A percentile compares a stretch with the other conserved stretches of the same genome.
These are phyloP conservation scores for Dactylorhiza incarnata DNA, from an alignment of 106 monocot genomes.

Conservation along the genomic window DNA sequence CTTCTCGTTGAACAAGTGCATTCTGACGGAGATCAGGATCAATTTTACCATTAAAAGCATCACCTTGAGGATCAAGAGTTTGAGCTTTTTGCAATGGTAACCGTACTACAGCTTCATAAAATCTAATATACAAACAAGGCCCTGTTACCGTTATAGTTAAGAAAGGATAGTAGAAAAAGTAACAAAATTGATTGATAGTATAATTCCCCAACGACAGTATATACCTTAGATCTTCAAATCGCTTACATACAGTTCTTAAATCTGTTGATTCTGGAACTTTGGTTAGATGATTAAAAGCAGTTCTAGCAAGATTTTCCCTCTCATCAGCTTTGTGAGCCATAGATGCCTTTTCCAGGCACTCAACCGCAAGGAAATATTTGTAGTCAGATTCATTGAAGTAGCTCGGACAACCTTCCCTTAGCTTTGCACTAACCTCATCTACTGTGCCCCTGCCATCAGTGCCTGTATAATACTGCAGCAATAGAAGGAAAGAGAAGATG, in stretches of 20 bases:
- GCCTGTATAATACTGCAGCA: conserved; percentile 79
- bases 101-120: conserved; percentile 94
- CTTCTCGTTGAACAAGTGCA: conserved; percentile 40
- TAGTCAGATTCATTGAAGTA: conserved; percentile 89
- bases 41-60: conserved; percentile 50
- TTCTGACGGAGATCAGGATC: conserved; percentile 36
- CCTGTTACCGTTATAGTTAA: background rate
- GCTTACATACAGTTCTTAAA: conserved; percentile 66
- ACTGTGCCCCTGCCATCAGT: conserved; percentile 77
- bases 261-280: conserved; percentile 79
- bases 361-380: conserved; percentile 87
- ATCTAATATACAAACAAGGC: conserved; percentile 33
- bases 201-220: background rate
- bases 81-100: conserved; percentile 86
- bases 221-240: conserved; percentile 92
- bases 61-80: conserved; percentile 53
- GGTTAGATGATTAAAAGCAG: conserved; percentile 64
- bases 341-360: conserved; percentile 81
- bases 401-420: conserved; percentile 84
- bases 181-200: background rate
- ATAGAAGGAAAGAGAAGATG: background rate
- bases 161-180: background rate
- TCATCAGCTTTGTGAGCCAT: conserved; percentile 32
- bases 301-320: conserved; percentile 72
- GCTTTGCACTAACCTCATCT: conserved; percentile 90